Percentiles rank a stretch among this genome's conserved stretches.
Conservation (phyloP, 495 filamentous ascomycete genomes). For the Talaromyces proteolyticus region DNA sequence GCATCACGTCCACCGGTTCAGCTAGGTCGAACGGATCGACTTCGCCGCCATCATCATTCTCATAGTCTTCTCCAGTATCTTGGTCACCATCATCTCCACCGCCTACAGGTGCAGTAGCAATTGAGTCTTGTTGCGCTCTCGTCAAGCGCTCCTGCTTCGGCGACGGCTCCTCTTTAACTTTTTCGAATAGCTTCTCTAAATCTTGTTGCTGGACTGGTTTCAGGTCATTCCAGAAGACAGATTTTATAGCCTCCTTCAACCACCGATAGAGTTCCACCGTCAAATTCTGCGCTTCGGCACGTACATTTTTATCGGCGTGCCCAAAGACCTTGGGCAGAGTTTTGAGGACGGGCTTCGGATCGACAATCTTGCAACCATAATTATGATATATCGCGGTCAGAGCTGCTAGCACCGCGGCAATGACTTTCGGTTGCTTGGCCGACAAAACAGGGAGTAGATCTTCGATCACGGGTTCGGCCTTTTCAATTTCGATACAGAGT, state of each 20-base stretch:
- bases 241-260: conserved; percentile 97
- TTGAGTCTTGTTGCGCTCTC: conserved; percentile 79
- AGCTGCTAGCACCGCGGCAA: conserved; percentile 76
- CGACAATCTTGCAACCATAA: conserved; percentile 92
- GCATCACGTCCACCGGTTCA: conserved; percentile 80
- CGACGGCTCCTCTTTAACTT: conserved; percentile 76
- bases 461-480: conserved; percentile 79
- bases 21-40: conserved; percentile 82
- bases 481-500: conserved; percentile 86
- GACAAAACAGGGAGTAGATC: conserved; percentile 80
- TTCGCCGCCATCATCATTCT: conserved; percentile 66
- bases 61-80: conserved; percentile 54
- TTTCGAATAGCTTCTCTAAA: conserved; percentile 89
- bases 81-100: conserved; percentile 44
- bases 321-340: conserved; percentile 84
- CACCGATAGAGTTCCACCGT: conserved; percentile 95
- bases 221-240: conserved; percentile 91
- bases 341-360: conserved; percentile 95
- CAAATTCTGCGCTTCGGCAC: conserved; percentile 86
- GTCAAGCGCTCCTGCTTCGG: conserved; percentile 92
- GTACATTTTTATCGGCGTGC: conserved; percentile 97
- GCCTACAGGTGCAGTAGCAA: conserved; percentile 57
- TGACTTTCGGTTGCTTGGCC: conserved; percentile 91
- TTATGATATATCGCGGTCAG: conserved; percentile 82
- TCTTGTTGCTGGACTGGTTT: conserved; percentile 96